Evolutionary conservation across 441 rosid genomes (phyloP).

Genomic region (Aleurites moluccanus): DNA sequence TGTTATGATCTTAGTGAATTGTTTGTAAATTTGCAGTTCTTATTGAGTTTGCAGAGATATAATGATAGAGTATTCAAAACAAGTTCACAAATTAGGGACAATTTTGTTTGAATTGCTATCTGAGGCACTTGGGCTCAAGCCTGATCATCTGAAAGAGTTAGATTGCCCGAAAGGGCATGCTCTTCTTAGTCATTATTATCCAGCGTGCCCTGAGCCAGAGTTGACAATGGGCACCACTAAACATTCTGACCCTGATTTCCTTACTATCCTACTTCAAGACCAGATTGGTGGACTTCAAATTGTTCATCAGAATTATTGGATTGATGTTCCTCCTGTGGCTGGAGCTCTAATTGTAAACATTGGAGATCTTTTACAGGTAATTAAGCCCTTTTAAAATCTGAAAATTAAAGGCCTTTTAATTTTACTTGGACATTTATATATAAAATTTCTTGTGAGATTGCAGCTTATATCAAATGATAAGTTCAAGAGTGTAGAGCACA

Average conservation of each 20-base stretch:
- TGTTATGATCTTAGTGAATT: too few relatives aligned
- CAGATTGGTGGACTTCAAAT: conserved; percentile 76
- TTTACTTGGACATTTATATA: too few relatives aligned
- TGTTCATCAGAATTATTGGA: conserved; percentile 58
- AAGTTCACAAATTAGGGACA: neutral
- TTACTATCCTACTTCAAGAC: conserved; percentile 69
- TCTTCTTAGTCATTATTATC: neutral
- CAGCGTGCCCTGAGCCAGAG: conserved; percentile 15
- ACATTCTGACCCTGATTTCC: conserved; percentile 74
- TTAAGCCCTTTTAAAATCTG: neutral
- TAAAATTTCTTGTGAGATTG: neutral
- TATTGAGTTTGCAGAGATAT: neutral
- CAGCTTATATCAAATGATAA: conserved; percentile 36
- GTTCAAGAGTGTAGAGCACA: conserved; percentile 33
- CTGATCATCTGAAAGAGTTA: neutral
- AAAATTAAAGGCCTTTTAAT: too few relatives aligned
- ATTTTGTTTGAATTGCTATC: conserved; percentile 14
- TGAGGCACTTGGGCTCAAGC: conserved; percentile 16
- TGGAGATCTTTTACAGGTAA: conserved; percentile 46
- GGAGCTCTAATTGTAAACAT: conserved; percentile 63
- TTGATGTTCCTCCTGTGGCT: conserved; percentile 61
- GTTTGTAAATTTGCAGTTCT: too few relatives aligned
- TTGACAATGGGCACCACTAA: conserved; percentile 60
- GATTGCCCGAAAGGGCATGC: conserved; percentile 1
- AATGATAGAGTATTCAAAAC: neutral